Evolutionary conservation across 768 basidiomycete species (phyloP).

Genomic region (Phaeolepiota aurea): DNA sequence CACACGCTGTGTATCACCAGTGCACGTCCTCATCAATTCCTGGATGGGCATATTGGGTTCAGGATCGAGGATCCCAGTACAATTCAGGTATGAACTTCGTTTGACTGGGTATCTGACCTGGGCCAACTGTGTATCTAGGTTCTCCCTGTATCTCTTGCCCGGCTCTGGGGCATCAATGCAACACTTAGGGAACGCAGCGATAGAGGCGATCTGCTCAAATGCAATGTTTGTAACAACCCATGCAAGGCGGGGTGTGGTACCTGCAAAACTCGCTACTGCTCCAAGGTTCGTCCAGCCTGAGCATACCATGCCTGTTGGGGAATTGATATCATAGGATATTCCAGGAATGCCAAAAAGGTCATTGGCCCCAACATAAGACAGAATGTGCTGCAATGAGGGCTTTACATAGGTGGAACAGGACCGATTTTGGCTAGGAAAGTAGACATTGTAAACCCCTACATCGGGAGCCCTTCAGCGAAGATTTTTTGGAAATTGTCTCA

Average conservation of each 20-base stretch:
- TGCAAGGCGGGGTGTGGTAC: slow-evolving; percentile 5
- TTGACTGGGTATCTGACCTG: too few relatives aligned
- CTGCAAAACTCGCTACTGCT: slow-evolving; percentile 12
- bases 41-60: slow-evolving; percentile 13
- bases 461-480: too few relatives aligned
- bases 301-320: background rate
- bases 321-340: background rate
- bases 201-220: slow-evolving; percentile 8
- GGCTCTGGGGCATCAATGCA: slow-evolving; percentile 9
- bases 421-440: slow-evolving; percentile 11
- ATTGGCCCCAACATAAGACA: slow-evolving; percentile 12
- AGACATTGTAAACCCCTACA: too few relatives aligned
- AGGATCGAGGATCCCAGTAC: slow-evolving; percentile 13
- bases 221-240: slow-evolving; percentile 11
- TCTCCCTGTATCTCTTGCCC: background rate
- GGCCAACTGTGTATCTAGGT: too few relatives aligned
- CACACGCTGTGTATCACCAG: slow-evolving; percentile 11
- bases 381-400: slow-evolving; percentile 8
- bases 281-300: slow-evolving; percentile 8
- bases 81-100: too few relatives aligned
- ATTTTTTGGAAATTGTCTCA: too few relatives aligned
- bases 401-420: slow-evolving; percentile 13
- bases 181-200: slow-evolving; percentile 10
- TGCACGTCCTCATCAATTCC: slow-evolving; percentile 10
- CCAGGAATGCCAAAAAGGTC: slow-evolving; percentile 11